These are phyloP conservation scores for Fremontodendron californicum DNA, from an alignment of 345 rosid genomes.

Conservation along the genomic window DNA sequence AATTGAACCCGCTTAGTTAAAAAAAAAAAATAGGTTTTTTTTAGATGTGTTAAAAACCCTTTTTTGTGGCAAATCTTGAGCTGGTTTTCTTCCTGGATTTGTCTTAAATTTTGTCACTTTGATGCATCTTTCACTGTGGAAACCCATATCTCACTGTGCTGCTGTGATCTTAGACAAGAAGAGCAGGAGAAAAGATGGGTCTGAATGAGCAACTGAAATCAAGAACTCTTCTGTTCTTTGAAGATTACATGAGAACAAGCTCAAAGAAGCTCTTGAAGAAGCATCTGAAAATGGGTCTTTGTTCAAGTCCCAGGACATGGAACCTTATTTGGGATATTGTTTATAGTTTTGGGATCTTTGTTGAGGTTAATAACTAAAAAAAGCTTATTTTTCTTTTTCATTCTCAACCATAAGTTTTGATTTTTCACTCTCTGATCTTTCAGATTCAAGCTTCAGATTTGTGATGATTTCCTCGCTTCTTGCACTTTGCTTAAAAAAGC, in stretches of 20 bases:
- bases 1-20: neutral
- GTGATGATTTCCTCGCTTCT: no score
- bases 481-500: no score
- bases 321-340: no score
- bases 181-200: slow-evolving; percentile 64
- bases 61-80: slow-evolving; percentile 14
- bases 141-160: no score
- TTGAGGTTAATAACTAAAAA: no score
- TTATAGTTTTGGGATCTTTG: no score
- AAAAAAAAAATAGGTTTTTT: neutral
- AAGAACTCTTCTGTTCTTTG: slow-evolving; percentile 53
- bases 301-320: slow-evolving; percentile 71
- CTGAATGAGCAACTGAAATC: slow-evolving; percentile 45
- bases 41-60: slow-evolving; percentile 26
- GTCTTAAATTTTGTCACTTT: slow-evolving; percentile 24
- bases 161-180: no score
- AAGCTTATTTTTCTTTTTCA: no score
- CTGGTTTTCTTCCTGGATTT: slow-evolving; percentile 22
- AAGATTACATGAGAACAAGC: slow-evolving; percentile 71
- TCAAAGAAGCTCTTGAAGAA: slow-evolving; percentile 86
- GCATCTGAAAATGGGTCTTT: slow-evolving; percentile 96
- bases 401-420: no score
- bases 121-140: no score
- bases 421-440: no score
- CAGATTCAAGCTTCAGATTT: no score